Evolutionary conservation across 345 rosid species (phyloP).

Genomic region (Anastatica hierochuntica): DNA sequence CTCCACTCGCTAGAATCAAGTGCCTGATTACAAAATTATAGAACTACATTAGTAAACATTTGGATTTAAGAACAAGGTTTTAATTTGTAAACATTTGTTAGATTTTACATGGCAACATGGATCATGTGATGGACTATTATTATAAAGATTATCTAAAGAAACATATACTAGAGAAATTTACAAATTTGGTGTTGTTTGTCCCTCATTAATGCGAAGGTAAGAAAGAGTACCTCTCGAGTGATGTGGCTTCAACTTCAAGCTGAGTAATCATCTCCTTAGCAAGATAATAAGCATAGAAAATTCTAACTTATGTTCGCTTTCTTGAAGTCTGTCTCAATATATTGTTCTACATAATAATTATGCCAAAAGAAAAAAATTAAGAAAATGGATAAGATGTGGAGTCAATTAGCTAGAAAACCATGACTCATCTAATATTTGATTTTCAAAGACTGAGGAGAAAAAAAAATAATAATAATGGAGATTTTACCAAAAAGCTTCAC

Average conservation of each 20-base stretch:
- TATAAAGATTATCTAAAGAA: too few relatives aligned
- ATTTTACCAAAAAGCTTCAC: too few relatives aligned
- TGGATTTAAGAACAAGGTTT: background rate
- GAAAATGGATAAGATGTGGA: background rate
- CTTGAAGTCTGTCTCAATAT: slow-evolving; percentile 64
- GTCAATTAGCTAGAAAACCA: too few relatives aligned
- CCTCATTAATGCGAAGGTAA: background rate
- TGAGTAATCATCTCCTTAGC: slow-evolving; percentile 57
- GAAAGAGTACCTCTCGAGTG: slow-evolving; percentile 55
- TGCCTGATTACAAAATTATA: slow-evolving; percentile 38
- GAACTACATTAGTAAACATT: background rate
- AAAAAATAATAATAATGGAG: too few relatives aligned
- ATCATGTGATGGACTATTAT: too few relatives aligned
- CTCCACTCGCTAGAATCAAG: slow-evolving; percentile 84
- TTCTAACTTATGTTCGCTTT: slow-evolving; percentile 70
- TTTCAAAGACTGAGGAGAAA: too few relatives aligned
- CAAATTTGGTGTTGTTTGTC: too few relatives aligned
- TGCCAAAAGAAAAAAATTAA: background rate
- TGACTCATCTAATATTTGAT: too few relatives aligned
- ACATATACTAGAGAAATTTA: too few relatives aligned
- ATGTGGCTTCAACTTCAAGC: slow-evolving; percentile 66
- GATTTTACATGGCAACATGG: background rate
- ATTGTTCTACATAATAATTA: slow-evolving; percentile 42
- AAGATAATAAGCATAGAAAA: slow-evolving; percentile 61
- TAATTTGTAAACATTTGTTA: background rate